These are phyloP conservation scores for Takashimella koratensis DNA, from an alignment of 1,284 basidiomycete species.

Conservation along the genomic window DNA sequence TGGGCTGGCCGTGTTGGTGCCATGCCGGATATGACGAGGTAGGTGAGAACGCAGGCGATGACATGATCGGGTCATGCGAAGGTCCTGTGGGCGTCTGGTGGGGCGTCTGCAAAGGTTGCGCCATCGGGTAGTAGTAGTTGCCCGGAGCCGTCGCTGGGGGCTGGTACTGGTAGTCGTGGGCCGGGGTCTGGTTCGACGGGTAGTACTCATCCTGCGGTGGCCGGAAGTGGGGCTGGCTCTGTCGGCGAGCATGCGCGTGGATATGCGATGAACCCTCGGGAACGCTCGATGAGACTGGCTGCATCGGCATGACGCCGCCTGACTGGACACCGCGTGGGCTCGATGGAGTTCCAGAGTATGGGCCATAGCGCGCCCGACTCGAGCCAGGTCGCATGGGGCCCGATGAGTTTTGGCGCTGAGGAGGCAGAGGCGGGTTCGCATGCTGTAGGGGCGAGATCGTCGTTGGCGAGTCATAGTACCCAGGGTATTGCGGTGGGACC, in stretches of 20 bases:
- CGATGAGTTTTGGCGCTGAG: not conserved
- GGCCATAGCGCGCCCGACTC: constrained; percentile 13
- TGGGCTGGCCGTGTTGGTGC: not conserved
- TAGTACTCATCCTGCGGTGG: constrained; percentile 3
- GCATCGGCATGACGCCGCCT: constrained; percentile 1
- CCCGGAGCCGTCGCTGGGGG: constrained; percentile 18
- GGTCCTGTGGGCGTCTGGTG: not conserved
- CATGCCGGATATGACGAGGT: not conserved
- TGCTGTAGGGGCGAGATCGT: constrained; percentile 1
- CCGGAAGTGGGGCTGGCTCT: constrained; percentile 1
- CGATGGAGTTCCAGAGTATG: constrained; percentile 7
- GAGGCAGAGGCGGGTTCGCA: constrained; percentile 2
- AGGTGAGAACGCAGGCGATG: constrained; percentile 15
- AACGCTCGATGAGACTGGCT: constrained; percentile 13
- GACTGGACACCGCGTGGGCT: not conserved
- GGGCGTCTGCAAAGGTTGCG: constrained; percentile 1
- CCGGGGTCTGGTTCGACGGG: not conserved
- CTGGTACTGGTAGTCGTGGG: constrained; percentile 18
- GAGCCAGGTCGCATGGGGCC: constrained; percentile 9
- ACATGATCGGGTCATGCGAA: constrained; percentile 5
- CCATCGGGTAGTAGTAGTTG: constrained; percentile 10
- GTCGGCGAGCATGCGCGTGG: constrained; percentile 5
- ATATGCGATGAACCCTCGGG: no score
- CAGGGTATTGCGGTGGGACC: constrained; percentile 3
- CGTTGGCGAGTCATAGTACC: constrained; percentile 9